phyloP scores from a whole-genome alignment of 768 basidiomycete genomes.

The Leucosporidium creatinivorum region DNA sequence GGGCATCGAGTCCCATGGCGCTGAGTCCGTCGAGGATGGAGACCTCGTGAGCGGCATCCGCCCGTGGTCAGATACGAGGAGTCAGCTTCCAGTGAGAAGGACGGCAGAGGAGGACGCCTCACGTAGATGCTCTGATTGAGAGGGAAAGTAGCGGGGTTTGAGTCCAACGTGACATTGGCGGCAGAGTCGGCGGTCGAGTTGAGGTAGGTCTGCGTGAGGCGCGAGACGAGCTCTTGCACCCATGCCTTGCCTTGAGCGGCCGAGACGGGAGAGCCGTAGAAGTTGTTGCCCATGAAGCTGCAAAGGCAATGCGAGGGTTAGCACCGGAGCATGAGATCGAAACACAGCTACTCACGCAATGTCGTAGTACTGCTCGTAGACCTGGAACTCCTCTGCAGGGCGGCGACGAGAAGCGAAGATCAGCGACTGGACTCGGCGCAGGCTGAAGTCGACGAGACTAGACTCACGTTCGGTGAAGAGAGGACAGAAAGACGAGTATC shows the following conservation, averaged over 20 bases:
- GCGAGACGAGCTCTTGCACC: slow-evolving; percentile 41
- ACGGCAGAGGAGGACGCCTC: slow-evolving; percentile 50
- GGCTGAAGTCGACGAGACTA: too few species aligned
- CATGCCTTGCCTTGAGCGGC: slow-evolving; percentile 47
- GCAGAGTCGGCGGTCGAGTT: slow-evolving; percentile 35
- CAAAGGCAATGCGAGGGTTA: too few species aligned
- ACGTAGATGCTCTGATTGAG: slow-evolving; percentile 53
- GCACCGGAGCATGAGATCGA: too few species aligned
- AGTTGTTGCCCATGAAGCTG: slow-evolving; percentile 48
- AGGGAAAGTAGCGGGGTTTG: slow-evolving; percentile 39
- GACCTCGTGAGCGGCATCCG: slow-evolving; percentile 9
- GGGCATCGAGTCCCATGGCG: slow-evolving; percentile 59
- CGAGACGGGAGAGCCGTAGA: slow-evolving; percentile 38
- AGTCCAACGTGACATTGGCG: slow-evolving; percentile 41
- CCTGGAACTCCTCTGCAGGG: slow-evolving; percentile 30
- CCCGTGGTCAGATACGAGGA: background rate
- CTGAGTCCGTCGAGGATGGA: slow-evolving; percentile 43
- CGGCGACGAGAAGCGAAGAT: too few species aligned
- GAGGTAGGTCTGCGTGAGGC: slow-evolving; percentile 35
- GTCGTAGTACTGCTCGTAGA: slow-evolving; percentile 24
- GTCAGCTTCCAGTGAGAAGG: background rate
- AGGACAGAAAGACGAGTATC: slow-evolving; percentile 41
- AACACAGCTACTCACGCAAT: slow-evolving; percentile 31
- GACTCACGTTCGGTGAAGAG: slow-evolving; percentile 43
- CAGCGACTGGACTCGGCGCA: too few species aligned